Base-by-base conservation (phyloP, 2,329 filamentous ascomycete species). In the Aureobasidium sp. region DNA sequence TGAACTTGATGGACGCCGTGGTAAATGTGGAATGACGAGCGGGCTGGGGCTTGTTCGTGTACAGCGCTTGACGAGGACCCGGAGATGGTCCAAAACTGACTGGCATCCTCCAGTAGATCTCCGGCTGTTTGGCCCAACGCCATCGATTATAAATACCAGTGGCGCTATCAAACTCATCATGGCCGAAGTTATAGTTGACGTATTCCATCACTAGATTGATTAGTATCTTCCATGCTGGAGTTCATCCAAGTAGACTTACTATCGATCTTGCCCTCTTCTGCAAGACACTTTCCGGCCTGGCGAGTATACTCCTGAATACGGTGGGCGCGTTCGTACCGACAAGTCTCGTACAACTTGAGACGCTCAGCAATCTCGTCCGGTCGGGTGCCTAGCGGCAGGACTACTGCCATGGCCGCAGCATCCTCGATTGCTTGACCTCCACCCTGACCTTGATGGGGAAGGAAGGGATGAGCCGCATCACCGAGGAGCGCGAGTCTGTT, bases 381-480 rank as follows among this genome's bases (percentile, higher is more conserved):
- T 0, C 68, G 63, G 0, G 80, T 80, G 0, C 78, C 80, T 0
- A 66, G 65, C 0, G 80, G 78, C 0, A 89, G 74, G 6, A 89
- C 76, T 1, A 81, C 79, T 0, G 78, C 79, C 0, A 89, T 69
- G 0, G 84, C 79, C 0, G 81, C 82, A 0, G 81, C 85, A 64
- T 90, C 87, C 69, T 90, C 86, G 44, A 89, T 87, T 0, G 87
- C 87, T 62, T 82, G 76, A 0, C 75, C 84, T 7, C 80, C 86
- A 1, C 85, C 86, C 68, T 86, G 84, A 0, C 80, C 84, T 71
- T 85, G 82, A 64, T 84, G 81, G 12, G 85, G 86, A 0, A 85
- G 74, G 67, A 89, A 88, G 0, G 86, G 85, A 69, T 90, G 87
- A 0, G 85, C 86, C 0, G 87, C 85, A 69, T 89, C 87, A 0